A percentile compares a stretch with the other conserved stretches of the same genome.
Evolutionary conservation across 805 yeast genomes (phyloP).

Genomic region (Cyberlindnera mycetangii): DNA sequence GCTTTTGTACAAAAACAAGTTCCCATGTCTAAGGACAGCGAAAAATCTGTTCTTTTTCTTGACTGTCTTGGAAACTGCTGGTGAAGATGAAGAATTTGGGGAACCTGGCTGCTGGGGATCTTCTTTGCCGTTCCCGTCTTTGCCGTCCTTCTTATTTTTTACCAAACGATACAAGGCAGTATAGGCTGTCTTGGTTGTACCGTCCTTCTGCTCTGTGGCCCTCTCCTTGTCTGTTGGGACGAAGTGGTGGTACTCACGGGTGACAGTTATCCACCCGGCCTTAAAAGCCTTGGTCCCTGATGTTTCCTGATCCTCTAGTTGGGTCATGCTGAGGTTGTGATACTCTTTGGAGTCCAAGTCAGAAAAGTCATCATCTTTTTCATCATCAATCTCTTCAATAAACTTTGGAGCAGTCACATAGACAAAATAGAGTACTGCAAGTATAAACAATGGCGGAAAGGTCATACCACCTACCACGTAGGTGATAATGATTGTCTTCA

Average conservation of each 20-base stretch:
- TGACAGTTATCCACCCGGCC: constrained; percentile 83
- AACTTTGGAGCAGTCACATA: constrained; percentile 33
- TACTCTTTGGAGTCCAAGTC: constrained; percentile 28
- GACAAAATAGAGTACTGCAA: constrained; percentile 38
- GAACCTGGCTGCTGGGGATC: constrained; percentile 2
- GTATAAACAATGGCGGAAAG: constrained; percentile 57
- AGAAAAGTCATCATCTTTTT: constrained; percentile 25
- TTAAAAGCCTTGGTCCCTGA: constrained; percentile 62
- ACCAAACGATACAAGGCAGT: constrained; percentile 58
- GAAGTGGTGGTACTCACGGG: constrained; percentile 66
- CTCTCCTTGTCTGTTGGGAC: constrained; percentile 35
- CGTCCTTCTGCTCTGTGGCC: constrained; percentile 26
- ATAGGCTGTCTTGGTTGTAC: constrained; percentile 48
- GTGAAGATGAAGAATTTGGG: constrained; percentile 10
- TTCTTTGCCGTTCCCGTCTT: constrained; percentile 8
- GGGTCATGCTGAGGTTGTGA: constrained; percentile 52
- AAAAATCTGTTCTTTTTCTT: constrained; percentile 59
- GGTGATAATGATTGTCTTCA: constrained; percentile 31
- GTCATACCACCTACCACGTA: constrained; percentile 83
- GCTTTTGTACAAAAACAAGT: constrained; percentile 78
- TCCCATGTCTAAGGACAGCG: constrained; percentile 82
- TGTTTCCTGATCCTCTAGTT: constrained; percentile 55
- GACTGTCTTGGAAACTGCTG: constrained; percentile 28
- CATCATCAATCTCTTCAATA: constrained; percentile 25
- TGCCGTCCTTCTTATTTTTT: constrained; percentile 27